A percentile compares a stretch with the other conserved stretches of the same genome.
Evolutionary conservation across 345 rosid genomes (phyloP).

Genomic region (Raphanus sativus): DNA sequence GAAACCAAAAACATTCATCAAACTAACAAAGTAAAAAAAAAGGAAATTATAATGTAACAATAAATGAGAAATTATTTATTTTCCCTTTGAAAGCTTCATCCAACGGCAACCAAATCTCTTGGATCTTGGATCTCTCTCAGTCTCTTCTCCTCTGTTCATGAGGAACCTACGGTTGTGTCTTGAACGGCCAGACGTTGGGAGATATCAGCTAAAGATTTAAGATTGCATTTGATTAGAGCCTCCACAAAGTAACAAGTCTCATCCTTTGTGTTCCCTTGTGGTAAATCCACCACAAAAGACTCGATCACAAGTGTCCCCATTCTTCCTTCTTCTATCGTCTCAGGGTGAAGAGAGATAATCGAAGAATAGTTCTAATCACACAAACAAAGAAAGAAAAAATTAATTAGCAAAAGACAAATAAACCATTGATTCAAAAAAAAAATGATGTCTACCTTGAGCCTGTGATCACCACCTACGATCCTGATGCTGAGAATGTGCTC

Average conservation of each 20-base stretch:
- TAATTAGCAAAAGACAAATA: neutral
- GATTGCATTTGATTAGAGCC: constrained; percentile 89
- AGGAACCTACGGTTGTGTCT: constrained; percentile 57
- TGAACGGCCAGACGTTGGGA: constrained; percentile 82
- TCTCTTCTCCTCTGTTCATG: constrained; percentile 34
- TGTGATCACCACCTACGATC: constrained; percentile 83
- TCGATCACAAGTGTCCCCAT: constrained; percentile 81
- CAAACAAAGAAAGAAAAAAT: neutral
- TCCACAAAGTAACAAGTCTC: constrained; percentile 95
- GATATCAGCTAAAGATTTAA: constrained; percentile 83
- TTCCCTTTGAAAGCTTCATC: constrained; percentile 30
- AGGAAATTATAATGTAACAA: constrained; percentile 11
- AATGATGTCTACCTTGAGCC: constrained; percentile 55
- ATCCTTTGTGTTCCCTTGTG: constrained; percentile 90
- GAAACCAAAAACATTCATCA: constrained; percentile 19
- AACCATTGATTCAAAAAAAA: neutral
- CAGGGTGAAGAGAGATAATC: constrained; percentile 82
- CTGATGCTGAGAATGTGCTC: constrained; percentile 71
- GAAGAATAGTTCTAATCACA: constrained; percentile 83
- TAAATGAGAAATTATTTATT: neutral
- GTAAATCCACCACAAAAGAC: constrained; percentile 91
- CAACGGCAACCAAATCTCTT: constrained; percentile 30
- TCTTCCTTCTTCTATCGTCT: constrained; percentile 87
- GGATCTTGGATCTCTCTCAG: neutral
- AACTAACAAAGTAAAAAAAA: constrained; percentile 1